These are phyloP conservation scores for Sanguinoderma infundibulare DNA, from an alignment of 1,284 basidiomycete genomes.

Conservation along the genomic window DNA sequence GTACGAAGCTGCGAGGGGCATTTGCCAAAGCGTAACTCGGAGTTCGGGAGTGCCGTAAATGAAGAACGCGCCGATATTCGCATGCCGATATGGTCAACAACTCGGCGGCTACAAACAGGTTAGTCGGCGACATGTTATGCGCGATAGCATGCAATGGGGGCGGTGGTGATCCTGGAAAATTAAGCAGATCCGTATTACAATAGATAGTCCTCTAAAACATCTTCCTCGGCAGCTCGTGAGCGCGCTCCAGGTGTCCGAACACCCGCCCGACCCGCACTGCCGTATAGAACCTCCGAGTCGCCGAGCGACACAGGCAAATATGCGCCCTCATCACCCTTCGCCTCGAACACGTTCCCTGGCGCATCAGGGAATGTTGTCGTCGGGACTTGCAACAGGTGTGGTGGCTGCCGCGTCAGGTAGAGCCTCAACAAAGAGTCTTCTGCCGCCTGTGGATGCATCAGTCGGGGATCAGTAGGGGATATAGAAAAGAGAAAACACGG, in stretches of 20 bases:
- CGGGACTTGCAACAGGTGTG: conserved; percentile 67
- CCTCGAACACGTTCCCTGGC: conserved; percentile 52
- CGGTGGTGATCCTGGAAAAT: conserved; percentile 10
- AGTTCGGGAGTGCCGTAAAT: too few species aligned
- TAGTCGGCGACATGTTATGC: too few species aligned
- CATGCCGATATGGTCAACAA: too few species aligned
- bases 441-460: conserved; percentile 59
- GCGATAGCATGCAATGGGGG: not conserved
- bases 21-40: too few species aligned
- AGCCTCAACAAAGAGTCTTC: conserved; percentile 84
- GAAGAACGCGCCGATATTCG: too few species aligned
- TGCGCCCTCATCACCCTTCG: conserved; percentile 37
- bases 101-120: too few species aligned
- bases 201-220: conserved; percentile 30
- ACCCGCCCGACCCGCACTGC: conserved; percentile 57
- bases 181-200: conserved; percentile 33
- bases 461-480: conserved; percentile 6
- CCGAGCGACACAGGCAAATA: conserved; percentile 62
- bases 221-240: conserved; percentile 24
- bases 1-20: too few species aligned
- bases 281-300: conserved; percentile 69
- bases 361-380: conserved; percentile 67
- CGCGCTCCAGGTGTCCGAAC: conserved; percentile 31
- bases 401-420: conserved; percentile 78
- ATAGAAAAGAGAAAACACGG: not conserved